Conservation (phyloP, 164 flowering plant species). For the Buxus sempervirens region DNA sequence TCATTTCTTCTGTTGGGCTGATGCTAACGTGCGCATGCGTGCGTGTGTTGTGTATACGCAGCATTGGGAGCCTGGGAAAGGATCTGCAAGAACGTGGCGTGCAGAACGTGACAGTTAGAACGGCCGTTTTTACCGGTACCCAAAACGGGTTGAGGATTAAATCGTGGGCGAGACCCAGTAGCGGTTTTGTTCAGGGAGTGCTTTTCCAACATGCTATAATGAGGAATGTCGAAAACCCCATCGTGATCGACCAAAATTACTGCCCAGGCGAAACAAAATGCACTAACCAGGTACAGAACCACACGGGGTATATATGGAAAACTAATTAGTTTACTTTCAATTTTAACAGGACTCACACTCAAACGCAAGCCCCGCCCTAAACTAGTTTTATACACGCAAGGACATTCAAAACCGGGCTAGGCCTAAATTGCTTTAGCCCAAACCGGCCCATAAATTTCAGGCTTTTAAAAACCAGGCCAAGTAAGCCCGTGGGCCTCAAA, state of each 20-base stretch:
- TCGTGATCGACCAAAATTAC: slow-evolving; percentile 68
- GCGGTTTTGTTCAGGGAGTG: slow-evolving; percentile 48
- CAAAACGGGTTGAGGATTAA: slow-evolving; percentile 71
- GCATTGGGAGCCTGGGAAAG: slow-evolving; percentile 76
- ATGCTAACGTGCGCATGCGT: background rate
- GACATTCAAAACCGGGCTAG: no score
- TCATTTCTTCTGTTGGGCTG: no score
- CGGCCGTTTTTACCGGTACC: slow-evolving; percentile 38
- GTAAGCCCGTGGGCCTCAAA: no score
- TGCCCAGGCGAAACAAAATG: slow-evolving; percentile 51
- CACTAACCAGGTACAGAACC: slow-evolving; percentile 46
- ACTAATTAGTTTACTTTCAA: background rate
- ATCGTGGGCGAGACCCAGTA: slow-evolving; percentile 72
- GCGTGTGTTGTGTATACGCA: slow-evolving; percentile 26
- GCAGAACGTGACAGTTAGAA: slow-evolving; percentile 59
- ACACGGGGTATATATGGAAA: background rate
- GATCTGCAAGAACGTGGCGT: slow-evolving; percentile 53
- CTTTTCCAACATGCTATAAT: slow-evolving; percentile 42
- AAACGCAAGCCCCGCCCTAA: no score
- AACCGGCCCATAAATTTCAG: no score
- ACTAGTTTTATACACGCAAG: no score
- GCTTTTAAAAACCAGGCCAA: no score
- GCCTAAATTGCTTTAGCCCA: no score
- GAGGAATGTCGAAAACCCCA: slow-evolving; percentile 54
- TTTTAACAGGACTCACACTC: no score